Conservation (phyloP, 1,139 yeast species). For the Hansenula sp. region DNA sequence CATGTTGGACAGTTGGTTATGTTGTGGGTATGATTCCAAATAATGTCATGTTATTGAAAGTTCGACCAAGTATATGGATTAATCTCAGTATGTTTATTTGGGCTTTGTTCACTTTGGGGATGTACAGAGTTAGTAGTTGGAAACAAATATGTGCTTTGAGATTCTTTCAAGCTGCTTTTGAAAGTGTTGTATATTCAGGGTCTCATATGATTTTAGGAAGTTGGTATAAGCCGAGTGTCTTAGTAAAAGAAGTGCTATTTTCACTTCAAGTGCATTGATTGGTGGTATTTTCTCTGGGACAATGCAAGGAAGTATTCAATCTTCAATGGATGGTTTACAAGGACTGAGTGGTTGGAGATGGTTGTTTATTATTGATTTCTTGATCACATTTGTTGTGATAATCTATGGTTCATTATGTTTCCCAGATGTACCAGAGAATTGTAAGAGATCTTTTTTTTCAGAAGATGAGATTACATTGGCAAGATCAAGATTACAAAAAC, state of each 20-base stretch:
- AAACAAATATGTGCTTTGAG: conserved; percentile 31
- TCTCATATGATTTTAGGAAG: conserved; percentile 23
- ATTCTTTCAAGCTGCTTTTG: conserved; percentile 14
- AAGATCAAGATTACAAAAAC: conserved; percentile 13
- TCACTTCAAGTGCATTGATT: conserved; percentile 27
- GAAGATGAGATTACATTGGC: conserved; percentile 24
- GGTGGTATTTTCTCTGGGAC: conserved; percentile 32
- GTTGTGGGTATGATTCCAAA: conserved; percentile 53
- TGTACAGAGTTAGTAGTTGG: conserved; percentile 41
- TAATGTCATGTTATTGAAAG: conserved; percentile 43
- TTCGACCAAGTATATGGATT: conserved; percentile 47
- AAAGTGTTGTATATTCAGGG: conserved; percentile 14
- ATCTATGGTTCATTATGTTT: conserved; percentile 52
- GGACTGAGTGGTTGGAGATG: conserved; percentile 37
- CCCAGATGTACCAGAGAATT: conserved; percentile 50
- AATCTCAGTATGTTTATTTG: conserved; percentile 32
- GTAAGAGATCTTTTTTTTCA: conserved; percentile 18
- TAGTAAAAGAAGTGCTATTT: conserved; percentile 23
- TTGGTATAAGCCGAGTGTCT: conserved; percentile 24
- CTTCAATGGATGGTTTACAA: conserved; percentile 24
- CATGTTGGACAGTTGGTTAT: conserved; percentile 34
- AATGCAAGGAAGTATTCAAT: conserved; percentile 27
- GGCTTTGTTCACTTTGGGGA: conserved; percentile 40
- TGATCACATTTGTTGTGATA: conserved; percentile 52
- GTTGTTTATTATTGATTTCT: conserved; percentile 71